Evolutionary conservation across 176 grass and related monocot genomes (phyloP), one percentile per base, ranked within the genome.

Genomic region (Oryza officinalis): DNA sequence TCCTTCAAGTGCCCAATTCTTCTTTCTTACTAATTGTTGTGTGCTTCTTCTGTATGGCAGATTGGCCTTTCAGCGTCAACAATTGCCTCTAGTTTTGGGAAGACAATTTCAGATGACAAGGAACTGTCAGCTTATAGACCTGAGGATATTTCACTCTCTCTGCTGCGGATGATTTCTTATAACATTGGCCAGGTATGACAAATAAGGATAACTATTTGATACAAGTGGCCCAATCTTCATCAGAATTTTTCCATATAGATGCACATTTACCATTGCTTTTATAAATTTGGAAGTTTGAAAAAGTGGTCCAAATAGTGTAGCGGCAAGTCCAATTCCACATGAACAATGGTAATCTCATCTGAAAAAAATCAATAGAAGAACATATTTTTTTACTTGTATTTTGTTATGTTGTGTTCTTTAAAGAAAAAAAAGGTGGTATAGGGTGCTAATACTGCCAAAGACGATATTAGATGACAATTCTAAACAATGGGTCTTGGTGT

Each of bases 141-240:
- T 26, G 96, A 98, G 85, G 96, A 98, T 92, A 94, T 98, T 83
- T 98, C 96, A 72, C 96, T 98, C 80, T 98, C 96, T 47, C 89
- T 98, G 40, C 74, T 98, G 69, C 91, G 96, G 77, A 98, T 98
- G 96, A 95, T 98, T 81, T 98, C 96, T 74, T 98, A 98, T 72
- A 98, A 98, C 78, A 98, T 98, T 82, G 96, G 96, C 5, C 96
- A 98, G 96, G 96, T 95, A 87, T 66, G 65, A 64, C 81, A 74
- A 22, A 57, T 57, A 57, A 22, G 10, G 13, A 65, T 54, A 77
- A 32, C 54, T 76, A 54, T 76, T 27, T 67, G 22, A 68, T 20
- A 84, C 23, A 35, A 63, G 63, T 72, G 54, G n/a, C 43, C 17
- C 32, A 68, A n/a, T 63, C 49, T 40, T 57, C 28, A 41, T 83